phyloP scores from a whole-genome alignment of 768 basidiomycete genomes.

The Clitopilus passeckerianus region DNA sequence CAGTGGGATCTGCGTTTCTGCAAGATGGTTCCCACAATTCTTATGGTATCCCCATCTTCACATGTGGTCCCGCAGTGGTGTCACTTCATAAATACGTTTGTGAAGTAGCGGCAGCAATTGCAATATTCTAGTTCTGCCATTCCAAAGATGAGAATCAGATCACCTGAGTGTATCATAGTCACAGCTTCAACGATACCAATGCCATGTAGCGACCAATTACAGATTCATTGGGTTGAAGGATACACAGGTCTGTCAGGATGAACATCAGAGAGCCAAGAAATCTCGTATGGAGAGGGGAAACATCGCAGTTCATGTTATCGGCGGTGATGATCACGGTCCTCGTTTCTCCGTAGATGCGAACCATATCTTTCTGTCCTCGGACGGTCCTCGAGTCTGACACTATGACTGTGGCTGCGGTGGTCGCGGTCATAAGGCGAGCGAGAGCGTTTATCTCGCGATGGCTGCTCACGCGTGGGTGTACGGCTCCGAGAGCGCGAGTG shows the following conservation, averaged over 20 bases:
- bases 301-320: neutral
- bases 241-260: neutral
- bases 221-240: too few relatives aligned
- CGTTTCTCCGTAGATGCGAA: neutral
- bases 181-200: too few relatives aligned
- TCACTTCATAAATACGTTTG: too few relatives aligned
- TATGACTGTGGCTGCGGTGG: neutral
- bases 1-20: too few relatives aligned
- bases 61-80: too few relatives aligned
- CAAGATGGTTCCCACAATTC: too few relatives aligned
- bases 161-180: too few relatives aligned
- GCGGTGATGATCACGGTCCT: neutral
- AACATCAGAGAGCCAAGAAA: neutral
- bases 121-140: too few relatives aligned
- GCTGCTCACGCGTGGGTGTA: neutral
- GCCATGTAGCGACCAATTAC: too few relatives aligned
- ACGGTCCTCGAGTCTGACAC: neutral
- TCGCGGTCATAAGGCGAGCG: neutral
- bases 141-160: too few relatives aligned
- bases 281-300: neutral
- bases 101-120: too few relatives aligned
- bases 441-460: constrained; percentile 1
- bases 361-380: neutral
- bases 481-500: constrained; percentile 10
- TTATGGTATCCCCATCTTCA: too few relatives aligned